Evolutionary conservation across 805 yeast species (phyloP).

Genomic region (Saturnispora kantuleensis): DNA sequence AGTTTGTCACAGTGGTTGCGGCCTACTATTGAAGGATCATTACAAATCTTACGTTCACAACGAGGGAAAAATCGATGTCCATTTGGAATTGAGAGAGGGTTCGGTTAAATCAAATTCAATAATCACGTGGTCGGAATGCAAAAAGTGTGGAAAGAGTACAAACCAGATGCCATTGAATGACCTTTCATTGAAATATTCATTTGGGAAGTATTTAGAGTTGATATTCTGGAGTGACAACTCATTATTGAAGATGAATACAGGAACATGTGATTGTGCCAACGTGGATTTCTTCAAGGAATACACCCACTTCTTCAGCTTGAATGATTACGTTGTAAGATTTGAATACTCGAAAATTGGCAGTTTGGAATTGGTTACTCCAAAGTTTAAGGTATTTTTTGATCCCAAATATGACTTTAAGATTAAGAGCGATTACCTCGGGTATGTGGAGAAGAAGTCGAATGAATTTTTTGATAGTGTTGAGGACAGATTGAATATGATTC

Average conservation of each 20-base stretch:
- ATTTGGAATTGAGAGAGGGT: slow-evolving; percentile 47
- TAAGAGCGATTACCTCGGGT: slow-evolving; percentile 52
- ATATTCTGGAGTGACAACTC: slow-evolving; percentile 48
- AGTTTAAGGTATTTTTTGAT: slow-evolving; percentile 58
- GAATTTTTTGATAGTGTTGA: slow-evolving; percentile 65
- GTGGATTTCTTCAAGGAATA: slow-evolving; percentile 81
- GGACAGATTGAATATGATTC: slow-evolving; percentile 65
- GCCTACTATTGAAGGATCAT: slow-evolving; percentile 59
- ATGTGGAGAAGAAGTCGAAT: slow-evolving; percentile 42
- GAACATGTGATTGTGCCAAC: slow-evolving; percentile 42
- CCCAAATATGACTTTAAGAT: slow-evolving; percentile 59
- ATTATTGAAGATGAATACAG: slow-evolving; percentile 6
- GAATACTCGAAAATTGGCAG: slow-evolving; percentile 68
- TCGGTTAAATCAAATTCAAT: slow-evolving; percentile 53
- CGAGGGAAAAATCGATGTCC: slow-evolving; percentile 67
- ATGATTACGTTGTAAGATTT: slow-evolving; percentile 67
- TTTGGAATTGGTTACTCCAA: slow-evolving; percentile 74
- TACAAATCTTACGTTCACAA: slow-evolving; percentile 86
- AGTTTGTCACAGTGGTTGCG: slow-evolving; percentile 76
- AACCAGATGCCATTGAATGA: slow-evolving; percentile 79
- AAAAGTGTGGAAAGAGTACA: slow-evolving; percentile 61
- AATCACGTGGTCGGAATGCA: slow-evolving; percentile 88
- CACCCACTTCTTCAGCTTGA: slow-evolving; percentile 72
- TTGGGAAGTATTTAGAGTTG: slow-evolving; percentile 87
- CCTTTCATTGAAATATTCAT: slow-evolving; percentile 79